A percentile compares a stretch with the other conserved stretches of the same genome.
Evolutionary conservation across 192 early-diverging fungal species (phyloP).

Genomic region (Linnemannia hyalina): DNA sequence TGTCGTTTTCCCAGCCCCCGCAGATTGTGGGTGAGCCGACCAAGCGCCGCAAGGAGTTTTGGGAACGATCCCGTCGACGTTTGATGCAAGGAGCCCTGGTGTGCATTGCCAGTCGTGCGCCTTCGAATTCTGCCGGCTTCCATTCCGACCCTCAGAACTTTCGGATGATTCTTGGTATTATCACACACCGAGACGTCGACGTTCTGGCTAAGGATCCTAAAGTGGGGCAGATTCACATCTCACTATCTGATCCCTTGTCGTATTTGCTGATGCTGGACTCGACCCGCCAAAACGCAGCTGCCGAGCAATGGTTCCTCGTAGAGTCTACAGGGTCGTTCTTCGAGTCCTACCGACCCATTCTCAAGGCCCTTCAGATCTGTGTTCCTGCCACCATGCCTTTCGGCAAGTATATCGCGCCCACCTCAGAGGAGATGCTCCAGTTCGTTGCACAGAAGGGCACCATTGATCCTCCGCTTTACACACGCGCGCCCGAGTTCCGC

Average conservation of each 20-base stretch:
- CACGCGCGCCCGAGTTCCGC: conserved; percentile 42
- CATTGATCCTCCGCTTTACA: conserved; percentile 57
- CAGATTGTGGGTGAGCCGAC: neutral
- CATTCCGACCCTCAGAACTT: neutral
- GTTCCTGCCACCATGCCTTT: conserved; percentile 52
- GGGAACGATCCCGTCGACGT: conserved; percentile 57
- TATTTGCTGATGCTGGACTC: conserved; percentile 36
- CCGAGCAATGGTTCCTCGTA: conserved; percentile 43
- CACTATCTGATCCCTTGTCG: conserved; percentile 34
- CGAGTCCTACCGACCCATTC: conserved; percentile 51
- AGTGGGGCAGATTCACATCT: conserved; percentile 33
- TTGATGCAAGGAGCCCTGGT: conserved; percentile 63
- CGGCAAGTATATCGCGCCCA: conserved; percentile 55
- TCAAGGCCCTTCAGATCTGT: conserved; percentile 49
- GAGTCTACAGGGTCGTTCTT: conserved; percentile 54
- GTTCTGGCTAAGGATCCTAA: conserved; percentile 25
- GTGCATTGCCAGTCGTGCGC: conserved; percentile 51
- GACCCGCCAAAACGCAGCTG: neutral
- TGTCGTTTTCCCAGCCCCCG: conserved; percentile 45
- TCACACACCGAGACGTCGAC: conserved; percentile 47
- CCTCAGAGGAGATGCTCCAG: neutral
- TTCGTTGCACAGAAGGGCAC: neutral
- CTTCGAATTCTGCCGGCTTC: neutral
- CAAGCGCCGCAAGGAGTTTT: conserved; percentile 54
- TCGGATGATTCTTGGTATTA: conserved; percentile 57